These are phyloP conservation scores for Fusarium bactridioides DNA, from an alignment of 2,329 filamentous ascomycete species.

Conservation along the genomic window DNA sequence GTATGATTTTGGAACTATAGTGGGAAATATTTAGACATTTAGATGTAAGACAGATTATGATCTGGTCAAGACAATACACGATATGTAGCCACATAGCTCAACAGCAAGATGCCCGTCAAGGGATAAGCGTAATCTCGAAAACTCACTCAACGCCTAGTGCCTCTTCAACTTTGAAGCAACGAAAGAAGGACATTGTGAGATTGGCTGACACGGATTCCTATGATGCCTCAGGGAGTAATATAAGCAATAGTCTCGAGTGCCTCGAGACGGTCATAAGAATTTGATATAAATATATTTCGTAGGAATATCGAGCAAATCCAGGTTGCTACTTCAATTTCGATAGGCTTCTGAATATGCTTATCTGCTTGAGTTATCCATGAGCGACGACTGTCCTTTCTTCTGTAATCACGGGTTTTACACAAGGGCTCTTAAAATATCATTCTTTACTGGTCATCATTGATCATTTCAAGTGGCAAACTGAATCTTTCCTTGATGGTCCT, in stretches of 20 bases:
- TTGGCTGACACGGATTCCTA: too few relatives aligned
- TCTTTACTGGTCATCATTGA: neutral
- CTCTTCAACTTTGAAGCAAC: neutral
- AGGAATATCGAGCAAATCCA: neutral
- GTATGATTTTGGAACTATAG: neutral
- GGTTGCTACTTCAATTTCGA: neutral
- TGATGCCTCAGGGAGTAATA: neutral
- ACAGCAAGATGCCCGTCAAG: neutral
- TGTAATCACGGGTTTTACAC: neutral
- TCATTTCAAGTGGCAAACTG: neutral
- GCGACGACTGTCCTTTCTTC: neutral
- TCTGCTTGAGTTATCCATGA: neutral
- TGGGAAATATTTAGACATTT: conserved; percentile 14
- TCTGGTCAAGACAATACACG: neutral
- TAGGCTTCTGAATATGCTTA: neutral
- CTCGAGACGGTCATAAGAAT: neutral
- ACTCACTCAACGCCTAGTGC: neutral
- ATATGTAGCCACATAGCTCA: neutral
- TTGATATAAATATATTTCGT: neutral
- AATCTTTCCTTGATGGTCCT: neutral
- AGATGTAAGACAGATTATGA: neutral
- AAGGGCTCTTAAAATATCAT: neutral
- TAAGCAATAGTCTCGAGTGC: neutral
- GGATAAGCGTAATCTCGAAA: neutral
- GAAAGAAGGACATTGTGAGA: neutral